Base-by-base conservation (phyloP, 805 yeast species). In the Kodamaea restingae region DNA sequence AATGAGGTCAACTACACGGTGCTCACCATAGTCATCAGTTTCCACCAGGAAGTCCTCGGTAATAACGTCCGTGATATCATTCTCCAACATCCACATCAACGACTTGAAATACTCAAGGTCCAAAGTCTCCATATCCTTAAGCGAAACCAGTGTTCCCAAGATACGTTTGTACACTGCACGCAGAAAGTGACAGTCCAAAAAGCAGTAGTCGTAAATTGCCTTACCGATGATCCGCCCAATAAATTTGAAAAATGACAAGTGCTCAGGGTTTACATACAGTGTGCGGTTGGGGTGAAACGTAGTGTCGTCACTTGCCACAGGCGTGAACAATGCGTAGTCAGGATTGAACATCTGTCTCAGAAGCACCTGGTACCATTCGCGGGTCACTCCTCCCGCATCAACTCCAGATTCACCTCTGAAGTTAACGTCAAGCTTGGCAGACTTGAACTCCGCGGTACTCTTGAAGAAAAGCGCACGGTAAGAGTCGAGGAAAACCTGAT, bases 361-460 rank as follows among this genome's bases (percentile, higher is more conserved):
- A 34, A 93, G 63, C 4, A 90, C 95, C 57, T 90, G 97, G 54
- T 83, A 90, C 98, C 98, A 93, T 59, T 93, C 99, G 54, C 99
- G 73, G 0, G 97, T 86, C 11, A 93, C 81, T 29, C 99, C 99
- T 49, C 99, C 99, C 3, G 96, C 98, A 70, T 93, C 99, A 35
- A 93, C 86, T 49, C 98, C 99, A 39, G 84, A 84, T 60, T 93
- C 99, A 1, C 95, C 96, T 46, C 80, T 80, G 66, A 93, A 93
- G n/a, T 75, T 74, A 30, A 93, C 78, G 36, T 84, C 90, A 49
- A 93, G 65, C 48, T 81, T 82, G 2, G 90, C 74, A 35, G 78
- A 71, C 49, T 80, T 77, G 54, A 88, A 78, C 40, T 84, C 91
- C 7, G 80, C 85, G 22, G 78, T 77, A 0, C 84, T 65, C 51